Evolutionary conservation across 2,329 filamentous ascomycete genomes (phyloP), one percentile per base, ranked within the genome.

Genomic region (Colletotrichum musicola): DNA sequence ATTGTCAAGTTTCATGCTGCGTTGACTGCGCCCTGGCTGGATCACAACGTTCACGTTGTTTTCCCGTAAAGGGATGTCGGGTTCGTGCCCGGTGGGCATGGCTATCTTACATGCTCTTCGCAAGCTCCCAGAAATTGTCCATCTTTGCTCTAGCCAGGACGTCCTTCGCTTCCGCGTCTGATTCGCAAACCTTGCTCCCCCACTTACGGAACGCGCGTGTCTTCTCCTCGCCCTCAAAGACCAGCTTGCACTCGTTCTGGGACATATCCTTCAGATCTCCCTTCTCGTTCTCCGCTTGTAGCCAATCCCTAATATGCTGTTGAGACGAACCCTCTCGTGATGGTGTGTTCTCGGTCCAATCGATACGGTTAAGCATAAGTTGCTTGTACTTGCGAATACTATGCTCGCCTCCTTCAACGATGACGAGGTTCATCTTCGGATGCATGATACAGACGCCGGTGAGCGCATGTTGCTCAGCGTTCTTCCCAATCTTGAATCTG

Each of bases 61-160:
- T 4, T 42, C 13, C 14, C 16, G 40, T 4, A 14, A 42, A 14
- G 4, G 40, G 10, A 1, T 14, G 6, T 14, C 40, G 14, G 1
- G 40, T 13, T n/a, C 40, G 40, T n/a, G 13, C 40, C 5, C 40
- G 16, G 40, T 42, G 7, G 27, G 30, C 30, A 35, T n/a, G 6
- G 14, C 20, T 9, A 10, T 30, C 38, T 79, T 5, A 49, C 57
- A 72, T 69, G 16, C 78, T 93, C 84, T 97, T 97, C 0, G 95
- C 95, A 73, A 96, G 81, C 10, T 92, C 92, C 96, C 96, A 99
- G 76, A 99, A 95, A 75, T 92, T 97, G 74, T 98, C 95, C 87
- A 98, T 93, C 84, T 97, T 98, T 6, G 90, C 89, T 73, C 94
- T 88, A 13, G 89, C 83, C 71, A 99, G 81, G 22, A 91, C 86